Evolutionary conservation across 106 monocot species (phyloP).

Genomic region (Dioscorea alata): DNA sequence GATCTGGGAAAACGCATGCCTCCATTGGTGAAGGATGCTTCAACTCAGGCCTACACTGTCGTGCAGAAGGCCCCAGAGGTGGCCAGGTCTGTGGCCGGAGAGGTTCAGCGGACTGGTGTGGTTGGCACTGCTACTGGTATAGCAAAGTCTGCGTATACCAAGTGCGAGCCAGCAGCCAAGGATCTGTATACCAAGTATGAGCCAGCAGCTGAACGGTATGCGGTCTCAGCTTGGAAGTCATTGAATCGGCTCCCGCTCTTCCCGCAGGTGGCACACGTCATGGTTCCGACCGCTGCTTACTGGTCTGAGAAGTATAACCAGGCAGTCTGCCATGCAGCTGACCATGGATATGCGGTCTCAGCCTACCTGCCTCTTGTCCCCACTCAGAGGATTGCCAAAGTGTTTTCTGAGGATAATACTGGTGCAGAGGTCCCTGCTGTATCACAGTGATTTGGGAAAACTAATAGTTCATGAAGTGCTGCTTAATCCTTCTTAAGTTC

Average conservation of each 20-base stretch:
- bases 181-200: conserved; percentile 51
- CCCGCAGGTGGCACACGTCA: conserved; percentile 51
- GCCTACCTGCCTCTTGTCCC: conserved; percentile 70
- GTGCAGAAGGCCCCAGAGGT: conserved; percentile 36
- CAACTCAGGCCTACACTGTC: conserved; percentile 9
- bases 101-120: conserved; percentile 55
- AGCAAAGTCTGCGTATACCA: conserved; percentile 33
- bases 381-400: conserved; percentile 55
- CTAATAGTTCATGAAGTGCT: no score
- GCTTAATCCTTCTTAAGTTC: no score
- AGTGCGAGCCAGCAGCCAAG: conserved; percentile 35
- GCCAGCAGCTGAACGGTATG: conserved; percentile 61
- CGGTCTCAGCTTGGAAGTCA: conserved; percentile 63
- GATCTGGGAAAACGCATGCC: conserved; percentile 48
- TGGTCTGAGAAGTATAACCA: conserved; percentile 68
- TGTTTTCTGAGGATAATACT: conserved; percentile 18
- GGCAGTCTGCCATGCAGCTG: conserved; percentile 38
- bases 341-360: conserved; percentile 57
- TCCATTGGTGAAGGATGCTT: conserved; percentile 30
- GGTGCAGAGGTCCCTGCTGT: not conserved
- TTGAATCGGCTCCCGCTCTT: conserved; percentile 78
- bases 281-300: conserved; percentile 59
- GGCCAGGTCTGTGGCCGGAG: conserved; percentile 34
- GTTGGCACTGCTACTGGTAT: conserved; percentile 39
- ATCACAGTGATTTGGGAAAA: not conserved